phyloP scores from a whole-genome alignment of 805 yeast species.

The Ogataea siamensis region DNA sequence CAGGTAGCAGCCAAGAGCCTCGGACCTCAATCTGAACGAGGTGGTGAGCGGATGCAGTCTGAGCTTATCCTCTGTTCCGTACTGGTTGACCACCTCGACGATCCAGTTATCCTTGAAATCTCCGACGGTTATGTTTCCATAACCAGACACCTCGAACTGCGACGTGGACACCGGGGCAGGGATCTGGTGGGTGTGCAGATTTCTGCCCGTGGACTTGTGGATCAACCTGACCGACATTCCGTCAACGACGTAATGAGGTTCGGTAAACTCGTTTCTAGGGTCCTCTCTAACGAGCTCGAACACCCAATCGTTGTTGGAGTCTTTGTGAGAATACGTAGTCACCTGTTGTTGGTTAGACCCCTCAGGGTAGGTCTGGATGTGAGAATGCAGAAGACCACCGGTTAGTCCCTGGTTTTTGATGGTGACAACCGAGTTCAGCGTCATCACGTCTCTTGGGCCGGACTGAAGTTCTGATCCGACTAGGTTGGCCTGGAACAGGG shows the following conservation, averaged over 20 bases:
- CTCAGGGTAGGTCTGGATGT: conserved; percentile 78
- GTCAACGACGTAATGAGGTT: conserved; percentile 45
- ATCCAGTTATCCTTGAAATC: conserved; percentile 90
- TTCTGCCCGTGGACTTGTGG: conserved; percentile 69
- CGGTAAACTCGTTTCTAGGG: conserved; percentile 31
- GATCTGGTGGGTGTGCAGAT: conserved; percentile 79
- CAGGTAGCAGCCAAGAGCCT: conserved; percentile 66
- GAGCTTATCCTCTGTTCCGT: conserved; percentile 45
- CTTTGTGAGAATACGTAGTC: conserved; percentile 89
- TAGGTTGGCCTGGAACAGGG: conserved; percentile 86
- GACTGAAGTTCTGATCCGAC: conserved; percentile 60
- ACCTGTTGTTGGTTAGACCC: conserved; percentile 94
- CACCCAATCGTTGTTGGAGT: conserved; percentile 79
- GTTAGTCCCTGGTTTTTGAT: conserved; percentile 69
- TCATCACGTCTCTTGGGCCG: conserved; percentile 63
- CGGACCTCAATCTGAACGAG: conserved; percentile 64
- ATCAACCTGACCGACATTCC: conserved; percentile 69
- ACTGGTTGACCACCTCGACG: conserved; percentile 72
- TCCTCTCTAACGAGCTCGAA: conserved; percentile 59
- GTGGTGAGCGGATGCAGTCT: conserved; percentile 75
- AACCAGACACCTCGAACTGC: conserved; percentile 83
- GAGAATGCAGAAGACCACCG: conserved; percentile 83
- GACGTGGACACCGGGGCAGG: conserved; percentile 68
- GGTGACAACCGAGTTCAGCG: conserved; percentile 61
- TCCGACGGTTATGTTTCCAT: conserved; percentile 68